Percentiles rank a stretch among this genome's conserved stretches.
These are phyloP conservation scores for Friedmanniomyces simplex DNA, from an alignment of 495 filamentous ascomycete species.

Conservation along the genomic window DNA sequence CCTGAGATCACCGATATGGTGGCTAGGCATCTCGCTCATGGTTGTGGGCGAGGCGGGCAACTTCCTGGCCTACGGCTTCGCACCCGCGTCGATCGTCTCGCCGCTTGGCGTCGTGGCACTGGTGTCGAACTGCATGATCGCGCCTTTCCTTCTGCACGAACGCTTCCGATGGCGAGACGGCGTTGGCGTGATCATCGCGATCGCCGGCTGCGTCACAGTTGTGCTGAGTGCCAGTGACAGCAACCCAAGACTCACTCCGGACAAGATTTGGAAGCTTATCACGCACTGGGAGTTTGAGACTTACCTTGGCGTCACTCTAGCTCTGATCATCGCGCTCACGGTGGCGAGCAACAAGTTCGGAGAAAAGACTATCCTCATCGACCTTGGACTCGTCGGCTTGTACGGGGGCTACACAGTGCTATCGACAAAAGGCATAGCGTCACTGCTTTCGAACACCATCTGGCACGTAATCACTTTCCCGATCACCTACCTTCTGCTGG, in stretches of 20 bases:
- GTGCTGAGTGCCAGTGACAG: slow-evolving; percentile 84
- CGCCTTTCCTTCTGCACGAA: slow-evolving; percentile 86
- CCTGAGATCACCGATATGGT: slow-evolving; percentile 89
- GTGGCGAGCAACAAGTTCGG: slow-evolving; percentile 77
- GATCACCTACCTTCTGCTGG: slow-evolving; percentile 73
- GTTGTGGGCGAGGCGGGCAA: slow-evolving; percentile 88
- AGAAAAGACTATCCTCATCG: slow-evolving; percentile 74
- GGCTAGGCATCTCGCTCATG: slow-evolving; percentile 85
- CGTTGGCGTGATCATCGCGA: slow-evolving; percentile 73
- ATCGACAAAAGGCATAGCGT: slow-evolving; percentile 92
- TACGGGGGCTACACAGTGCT: slow-evolving; percentile 97
- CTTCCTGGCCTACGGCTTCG: slow-evolving; percentile 95
- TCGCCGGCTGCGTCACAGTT: slow-evolving; percentile 81
- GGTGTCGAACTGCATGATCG: slow-evolving; percentile 92
- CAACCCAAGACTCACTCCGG: slow-evolving; percentile 82
- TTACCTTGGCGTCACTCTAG: slow-evolving; percentile 67
- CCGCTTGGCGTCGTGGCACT: slow-evolving; percentile 90
- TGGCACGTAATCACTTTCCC: slow-evolving; percentile 82
- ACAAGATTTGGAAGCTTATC: slow-evolving; percentile 82
- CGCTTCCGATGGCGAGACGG: slow-evolving; percentile 74
- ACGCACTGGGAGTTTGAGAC: slow-evolving; percentile 83
- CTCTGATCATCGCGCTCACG: slow-evolving; percentile 63
- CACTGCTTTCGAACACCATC: slow-evolving; percentile 78
- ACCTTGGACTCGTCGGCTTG: slow-evolving; percentile 82
- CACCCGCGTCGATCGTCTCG: slow-evolving; percentile 96